A percentile compares a stretch with the other conserved stretches of the same genome.
These are phyloP conservation scores for Dentiscutata heterogama DNA, from an alignment of 371 early-diverging fungal genomes.

Conservation along the genomic window DNA sequence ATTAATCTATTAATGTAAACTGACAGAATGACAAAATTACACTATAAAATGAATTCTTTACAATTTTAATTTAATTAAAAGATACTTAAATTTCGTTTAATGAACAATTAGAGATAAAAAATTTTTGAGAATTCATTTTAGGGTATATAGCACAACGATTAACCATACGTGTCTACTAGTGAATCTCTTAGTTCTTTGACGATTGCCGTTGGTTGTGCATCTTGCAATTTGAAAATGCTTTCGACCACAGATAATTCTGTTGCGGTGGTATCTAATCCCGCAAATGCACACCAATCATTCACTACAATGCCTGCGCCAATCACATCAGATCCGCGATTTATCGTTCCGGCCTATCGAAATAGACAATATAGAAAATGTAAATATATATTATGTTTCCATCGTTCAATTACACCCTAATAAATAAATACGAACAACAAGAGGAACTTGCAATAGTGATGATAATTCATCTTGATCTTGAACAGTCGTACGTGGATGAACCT, in stretches of 20 bases:
- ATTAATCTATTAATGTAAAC: too few species aligned
- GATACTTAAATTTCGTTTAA: too few species aligned
- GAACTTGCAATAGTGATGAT: constrained; percentile 97
- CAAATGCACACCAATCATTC: constrained; percentile 99
- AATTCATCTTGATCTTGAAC: constrained; percentile 99
- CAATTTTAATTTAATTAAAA: too few species aligned
- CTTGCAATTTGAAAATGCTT: constrained; percentile 97
- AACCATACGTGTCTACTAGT: constrained; percentile 90
- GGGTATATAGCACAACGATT: constrained; percentile 44
- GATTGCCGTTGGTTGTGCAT: constrained; percentile 89
- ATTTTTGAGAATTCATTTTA: background rate
- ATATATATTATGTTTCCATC: background rate
- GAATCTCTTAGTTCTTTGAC: constrained; percentile 95
- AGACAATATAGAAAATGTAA: background rate
- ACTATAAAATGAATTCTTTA: too few species aligned
- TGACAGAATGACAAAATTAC: too few species aligned
- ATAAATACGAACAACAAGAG: constrained; percentile 79
- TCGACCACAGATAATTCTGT: constrained; percentile 99
- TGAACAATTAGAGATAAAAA: too few species aligned
- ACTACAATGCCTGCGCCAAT: constrained; percentile 99
- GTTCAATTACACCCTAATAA: background rate
- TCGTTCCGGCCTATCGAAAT: constrained; percentile 90
- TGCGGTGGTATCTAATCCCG: constrained; percentile 97
- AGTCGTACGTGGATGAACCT: constrained; percentile 96
- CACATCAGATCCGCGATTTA: constrained; percentile 99